phyloP scores from a whole-genome alignment of 352 stramenopile species.

The Phytophthora aleatoria region DNA sequence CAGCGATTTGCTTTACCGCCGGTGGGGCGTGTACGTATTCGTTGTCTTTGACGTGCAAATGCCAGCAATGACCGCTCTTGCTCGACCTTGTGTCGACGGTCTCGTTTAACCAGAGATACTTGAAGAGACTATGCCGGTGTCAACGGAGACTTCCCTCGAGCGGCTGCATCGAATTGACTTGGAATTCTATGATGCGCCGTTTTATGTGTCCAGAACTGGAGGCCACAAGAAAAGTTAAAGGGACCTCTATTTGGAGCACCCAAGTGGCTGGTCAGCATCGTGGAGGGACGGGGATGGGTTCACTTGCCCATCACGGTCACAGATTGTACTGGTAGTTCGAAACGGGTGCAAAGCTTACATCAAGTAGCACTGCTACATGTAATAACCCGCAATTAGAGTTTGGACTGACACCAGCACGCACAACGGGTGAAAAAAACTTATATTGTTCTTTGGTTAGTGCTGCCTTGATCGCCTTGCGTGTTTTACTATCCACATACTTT shows the following conservation, averaged over 20 bases:
- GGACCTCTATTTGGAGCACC: conserved; percentile 1
- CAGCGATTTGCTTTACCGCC: conserved; percentile 12
- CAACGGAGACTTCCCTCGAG: background rate
- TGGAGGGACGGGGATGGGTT: conserved; percentile 1
- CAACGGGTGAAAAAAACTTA: too few species aligned
- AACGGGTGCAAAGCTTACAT: background rate
- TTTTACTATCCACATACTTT: too few species aligned
- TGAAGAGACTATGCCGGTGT: conserved; percentile 6
- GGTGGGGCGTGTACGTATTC: conserved; percentile 10
- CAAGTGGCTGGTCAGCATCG: conserved; percentile 15
- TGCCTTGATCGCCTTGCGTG: too few species aligned
- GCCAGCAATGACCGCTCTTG: conserved; percentile 13
- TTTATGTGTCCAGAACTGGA: conserved; percentile 13
- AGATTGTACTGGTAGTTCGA: conserved; percentile 1
- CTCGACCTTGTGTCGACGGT: conserved; percentile 18
- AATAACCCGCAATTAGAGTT: too few species aligned
- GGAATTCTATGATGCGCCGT: conserved; percentile 7
- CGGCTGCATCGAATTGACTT: conserved; percentile 10
- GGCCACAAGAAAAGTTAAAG: conserved; percentile 29
- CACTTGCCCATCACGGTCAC: conserved; percentile 6
- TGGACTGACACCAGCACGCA: too few species aligned
- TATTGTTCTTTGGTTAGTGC: too few species aligned
- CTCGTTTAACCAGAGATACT: conserved; percentile 8
- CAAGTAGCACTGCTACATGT: too few species aligned
- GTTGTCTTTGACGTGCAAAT: conserved; percentile 11